Evolutionary conservation across 2,329 filamentous ascomycete genomes (phyloP), one percentile per base, ranked within the genome.

Genomic region (Fusarium nodosum): DNA sequence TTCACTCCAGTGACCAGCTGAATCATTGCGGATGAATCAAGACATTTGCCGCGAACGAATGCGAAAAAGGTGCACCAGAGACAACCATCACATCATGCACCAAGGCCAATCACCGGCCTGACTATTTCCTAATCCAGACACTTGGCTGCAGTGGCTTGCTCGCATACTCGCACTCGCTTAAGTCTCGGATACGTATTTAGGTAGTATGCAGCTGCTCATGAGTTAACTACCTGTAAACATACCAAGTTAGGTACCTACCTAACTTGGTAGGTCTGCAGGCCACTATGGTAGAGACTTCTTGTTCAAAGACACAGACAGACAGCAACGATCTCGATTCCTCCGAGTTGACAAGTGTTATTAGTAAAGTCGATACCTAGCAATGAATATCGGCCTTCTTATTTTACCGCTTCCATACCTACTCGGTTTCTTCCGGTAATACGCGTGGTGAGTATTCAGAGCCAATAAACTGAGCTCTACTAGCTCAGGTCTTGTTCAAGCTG

Each of bases 161-260:
- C 65, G 66, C 47, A 51, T 38, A 15, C 42, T 56, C 54, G 54
- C 61, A 64, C 24, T 69, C 62, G 66, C 66, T 51, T 68, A 61
- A 42, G 26, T 33, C 48, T 10, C 34, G 26, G 22, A 36, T 47
- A 46, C n/a, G 58, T 11, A 36, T 33, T 8, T 34, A 4, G 10
- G 10, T 30, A 11, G 28, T 30, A 39, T 39, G 16, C 11, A 46
- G 18, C 5, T 46, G 18, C 4, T 46, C 26, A 31, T 20, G 44
- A 30, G 26, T 46, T 30, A 12, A 20, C 22, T 38, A 10, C n/a
- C n/a, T n/a, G n/a, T n/a, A n/a, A n/a, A n/a, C n/a, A n/a, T n/a
- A n/a, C n/a, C n/a, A n/a, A n/a, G n/a, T n/a, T n/a, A n/a, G n/a
- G n/a, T n/a, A n/a, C n/a, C n/a, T n/a, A n/a, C 8, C 16, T 42